Evolutionary conservation across 2,329 filamentous ascomycete genomes (phyloP), one percentile per base, ranked within the genome.

Genomic region (Fusarium sp.): DNA sequence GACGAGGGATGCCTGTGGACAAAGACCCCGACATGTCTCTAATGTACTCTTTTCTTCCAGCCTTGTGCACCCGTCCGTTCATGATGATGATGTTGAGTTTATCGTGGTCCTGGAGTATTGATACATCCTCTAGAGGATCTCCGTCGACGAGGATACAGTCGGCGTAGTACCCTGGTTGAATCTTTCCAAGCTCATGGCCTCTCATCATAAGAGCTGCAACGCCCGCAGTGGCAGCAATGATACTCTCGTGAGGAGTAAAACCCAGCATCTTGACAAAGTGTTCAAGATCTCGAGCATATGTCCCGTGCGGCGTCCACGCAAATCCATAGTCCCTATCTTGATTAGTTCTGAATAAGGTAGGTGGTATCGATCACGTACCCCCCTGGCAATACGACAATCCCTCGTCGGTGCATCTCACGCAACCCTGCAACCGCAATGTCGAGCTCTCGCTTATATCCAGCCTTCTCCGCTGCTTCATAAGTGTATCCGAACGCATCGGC

Each of bases 181-280:
- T 57, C 52, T 37, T 57, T 15, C 52, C 52, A 4, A 57, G 20
- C 32, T 57, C 32, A 14, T 57, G 30, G 3, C 32, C 32, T 9
- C 52, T 57, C 52, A 57, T 57, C 52, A 57, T 33, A 7, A 57
- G 32, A 22, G 52, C 32, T 22, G 52, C 52, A 15, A 57, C 32
- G 8, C 32, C 54, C 4, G 54, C 32, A 6, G 33, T 58, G 2
- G 32, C 30, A 30, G 65, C 32, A 45, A 62, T 22, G n/a, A 11
- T 43, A 45, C 54, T 37, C 33, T 58, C 20, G 10, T 37, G 54
- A 25, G 54, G 66, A 2, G 62, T 59, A 22, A 70, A 65, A 1
- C 61, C 71, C 2, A 72, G 30, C 11, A 72, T 50, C 25, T 72
- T 74, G 56, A 72, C 60, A 30, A 74, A 74, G 25, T 74, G 68